Conservation (phyloP, 768 basidiomycete species). For the Suillus subalutaceus region DNA sequence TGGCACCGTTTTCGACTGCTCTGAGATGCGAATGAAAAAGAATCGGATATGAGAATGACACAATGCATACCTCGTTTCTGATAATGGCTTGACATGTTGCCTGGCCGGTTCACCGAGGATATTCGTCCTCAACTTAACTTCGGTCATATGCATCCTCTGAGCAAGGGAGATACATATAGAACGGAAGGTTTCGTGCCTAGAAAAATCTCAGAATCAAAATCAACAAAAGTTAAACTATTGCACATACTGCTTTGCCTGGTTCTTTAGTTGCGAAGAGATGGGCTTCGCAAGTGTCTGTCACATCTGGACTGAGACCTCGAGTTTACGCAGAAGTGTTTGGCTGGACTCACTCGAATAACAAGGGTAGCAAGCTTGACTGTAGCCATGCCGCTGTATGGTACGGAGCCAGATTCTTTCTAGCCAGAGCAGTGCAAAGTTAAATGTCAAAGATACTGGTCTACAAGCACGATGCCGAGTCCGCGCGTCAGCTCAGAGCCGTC, state of each 20-base stretch:
- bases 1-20: slow-evolving; percentile 86
- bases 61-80: slow-evolving; percentile 64
- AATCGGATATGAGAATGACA: not conserved
- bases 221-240: not conserved
- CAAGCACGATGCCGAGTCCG: not conserved
- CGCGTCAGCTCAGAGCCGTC: slow-evolving; percentile 1
- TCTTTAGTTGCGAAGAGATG: slow-evolving; percentile 67
- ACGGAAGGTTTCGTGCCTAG: slow-evolving; percentile 74
- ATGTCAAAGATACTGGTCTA: not conserved
- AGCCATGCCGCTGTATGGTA: slow-evolving; percentile 50
- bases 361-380: slow-evolving; percentile 75
- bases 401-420: not conserved
- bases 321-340: not conserved
- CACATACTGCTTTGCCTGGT: slow-evolving; percentile 72
- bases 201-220: not conserved
- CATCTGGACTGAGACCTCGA: slow-evolving; percentile 7
- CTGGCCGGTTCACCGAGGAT: slow-evolving; percentile 76
- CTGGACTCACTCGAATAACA: slow-evolving; percentile 63
- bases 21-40: slow-evolving; percentile 37
- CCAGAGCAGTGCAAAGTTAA: too few species aligned
- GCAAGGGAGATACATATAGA: slow-evolving; percentile 71
- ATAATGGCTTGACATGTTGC: slow-evolving; percentile 70
- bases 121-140: slow-evolving; percentile 71
- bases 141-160: slow-evolving; percentile 75
- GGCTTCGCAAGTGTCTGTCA: slow-evolving; percentile 82